These are phyloP conservation scores for Suillus occidentalis DNA, from an alignment of 768 basidiomycete genomes.

Conservation along the genomic window DNA sequence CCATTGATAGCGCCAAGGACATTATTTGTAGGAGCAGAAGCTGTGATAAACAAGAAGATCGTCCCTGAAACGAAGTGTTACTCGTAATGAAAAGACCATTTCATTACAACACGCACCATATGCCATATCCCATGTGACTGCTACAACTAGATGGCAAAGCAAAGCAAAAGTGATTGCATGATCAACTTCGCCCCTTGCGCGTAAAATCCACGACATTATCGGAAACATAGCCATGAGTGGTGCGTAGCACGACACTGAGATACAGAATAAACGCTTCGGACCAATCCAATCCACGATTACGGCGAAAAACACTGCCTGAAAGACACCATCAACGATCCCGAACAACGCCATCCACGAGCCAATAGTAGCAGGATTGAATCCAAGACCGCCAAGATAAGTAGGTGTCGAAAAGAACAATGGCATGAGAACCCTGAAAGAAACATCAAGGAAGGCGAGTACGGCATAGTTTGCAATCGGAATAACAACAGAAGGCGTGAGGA, in stretches of 20 bases:
- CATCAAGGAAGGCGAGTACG: conserved; percentile 42
- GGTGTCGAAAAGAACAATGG: conserved; percentile 50
- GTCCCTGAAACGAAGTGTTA: conserved; percentile 36
- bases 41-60: conserved; percentile 53
- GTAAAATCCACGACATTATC: conserved; percentile 41
- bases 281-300: conserved; percentile 42
- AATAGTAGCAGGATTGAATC: conserved; percentile 41
- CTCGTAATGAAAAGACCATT: not conserved
- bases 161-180: conserved; percentile 38
- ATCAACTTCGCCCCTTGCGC: conserved; percentile 30
- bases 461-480: conserved; percentile 46
- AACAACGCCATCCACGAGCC: conserved; percentile 37
- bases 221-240: conserved; percentile 46
- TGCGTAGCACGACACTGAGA: conserved; percentile 38
- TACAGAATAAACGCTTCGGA: conserved; percentile 40
- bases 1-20: conserved; percentile 62
- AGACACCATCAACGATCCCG: conserved; percentile 38
- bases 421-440: conserved; percentile 37
- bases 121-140: conserved; percentile 39
- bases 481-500: conserved; percentile 36
- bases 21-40: conserved; percentile 50
- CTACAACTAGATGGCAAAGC: conserved; percentile 20
- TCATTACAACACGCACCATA: conserved; percentile 34
- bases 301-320: conserved; percentile 43
- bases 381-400: conserved; percentile 42